phyloP scores from a whole-genome alignment of 2,329 filamentous ascomycete genomes.

The Parascedosporium putredinis region DNA sequence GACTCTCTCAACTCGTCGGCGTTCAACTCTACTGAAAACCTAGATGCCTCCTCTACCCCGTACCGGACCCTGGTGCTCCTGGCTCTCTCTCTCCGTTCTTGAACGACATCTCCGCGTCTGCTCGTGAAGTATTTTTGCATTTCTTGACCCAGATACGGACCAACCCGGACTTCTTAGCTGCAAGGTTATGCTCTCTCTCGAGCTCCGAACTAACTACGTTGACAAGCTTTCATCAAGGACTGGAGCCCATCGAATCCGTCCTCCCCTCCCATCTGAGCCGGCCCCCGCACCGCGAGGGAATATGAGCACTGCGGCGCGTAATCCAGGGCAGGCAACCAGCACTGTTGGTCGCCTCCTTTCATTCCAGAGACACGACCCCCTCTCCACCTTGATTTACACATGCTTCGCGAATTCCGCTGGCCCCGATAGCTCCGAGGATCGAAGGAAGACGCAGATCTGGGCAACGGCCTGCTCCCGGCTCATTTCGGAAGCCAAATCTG shows the following conservation, averaged over 20 bases:
- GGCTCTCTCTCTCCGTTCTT: constrained; percentile 46
- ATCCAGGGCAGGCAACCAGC: constrained; percentile 30
- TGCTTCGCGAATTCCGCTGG: constrained; percentile 81
- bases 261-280: constrained; percentile 54
- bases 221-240: constrained; percentile 64
- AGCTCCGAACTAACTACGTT: constrained; percentile 68
- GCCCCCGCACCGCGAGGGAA: constrained; percentile 32
- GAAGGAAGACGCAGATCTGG: constrained; percentile 74
- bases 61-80: constrained; percentile 27
- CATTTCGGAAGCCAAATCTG: constrained; percentile 65
- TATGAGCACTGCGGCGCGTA: neutral
- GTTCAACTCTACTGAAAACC: constrained; percentile 35
- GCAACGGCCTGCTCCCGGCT: constrained; percentile 76
- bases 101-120: constrained; percentile 64
- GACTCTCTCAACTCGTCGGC: constrained; percentile 39
- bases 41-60: constrained; percentile 28
- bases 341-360: constrained; percentile 71
- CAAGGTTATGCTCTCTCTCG: constrained; percentile 65
- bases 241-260: constrained; percentile 76
- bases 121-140: constrained; percentile 63
- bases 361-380: constrained; percentile 74
- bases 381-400: constrained; percentile 77
- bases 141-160: constrained; percentile 76
- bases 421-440: constrained; percentile 71
- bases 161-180: constrained; percentile 79